phyloP scores from a whole-genome alignment of 495 filamentous ascomycete genomes.

The Xylaria telfairii region DNA sequence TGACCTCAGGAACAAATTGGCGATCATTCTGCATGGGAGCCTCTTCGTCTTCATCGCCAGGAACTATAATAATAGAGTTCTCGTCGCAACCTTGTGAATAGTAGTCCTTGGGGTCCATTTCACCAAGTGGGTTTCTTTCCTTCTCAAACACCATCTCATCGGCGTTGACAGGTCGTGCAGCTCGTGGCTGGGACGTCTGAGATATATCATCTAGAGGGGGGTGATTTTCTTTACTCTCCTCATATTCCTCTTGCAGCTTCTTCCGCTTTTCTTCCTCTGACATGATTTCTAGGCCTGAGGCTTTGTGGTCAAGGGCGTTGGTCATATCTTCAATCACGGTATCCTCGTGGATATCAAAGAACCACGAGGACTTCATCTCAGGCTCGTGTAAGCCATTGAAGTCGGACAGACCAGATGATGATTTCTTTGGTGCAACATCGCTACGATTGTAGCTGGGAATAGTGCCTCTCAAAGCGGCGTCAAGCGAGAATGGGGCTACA shows the following conservation, averaged over 20 bases:
- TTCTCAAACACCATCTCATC: conserved; percentile 56
- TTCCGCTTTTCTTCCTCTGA: conserved; percentile 69
- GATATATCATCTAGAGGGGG: conserved; percentile 69
- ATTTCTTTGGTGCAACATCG: conserved; percentile 27
- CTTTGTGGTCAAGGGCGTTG: conserved; percentile 89
- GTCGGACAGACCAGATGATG: conserved; percentile 24
- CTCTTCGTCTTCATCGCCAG: conserved; percentile 62
- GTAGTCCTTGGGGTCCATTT: conserved; percentile 75
- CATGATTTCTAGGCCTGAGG: conserved; percentile 82
- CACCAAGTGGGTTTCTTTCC: conserved; percentile 69
- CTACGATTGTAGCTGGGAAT: conserved; percentile 60
- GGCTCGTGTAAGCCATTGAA: conserved; percentile 41
- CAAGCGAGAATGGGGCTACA: conserved; percentile 73
- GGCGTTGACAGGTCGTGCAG: conserved; percentile 25
- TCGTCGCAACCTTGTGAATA: conserved; percentile 72
- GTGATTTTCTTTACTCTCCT: conserved; percentile 86
- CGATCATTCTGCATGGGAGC: conserved; percentile 28
- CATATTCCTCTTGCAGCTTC: conserved; percentile 58
- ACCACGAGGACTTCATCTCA: conserved; percentile 72
- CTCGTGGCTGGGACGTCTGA: conserved; percentile 50
- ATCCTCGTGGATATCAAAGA: conserved; percentile 95
- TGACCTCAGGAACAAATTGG: conserved; percentile 41
- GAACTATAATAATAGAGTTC: conserved; percentile 62
- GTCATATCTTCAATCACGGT: conserved; percentile 85
- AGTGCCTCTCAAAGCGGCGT: conserved; percentile 75